These are phyloP conservation scores for Peronospora farinosa DNA, from an alignment of 352 stramenopile genomes.

Conservation along the genomic window DNA sequence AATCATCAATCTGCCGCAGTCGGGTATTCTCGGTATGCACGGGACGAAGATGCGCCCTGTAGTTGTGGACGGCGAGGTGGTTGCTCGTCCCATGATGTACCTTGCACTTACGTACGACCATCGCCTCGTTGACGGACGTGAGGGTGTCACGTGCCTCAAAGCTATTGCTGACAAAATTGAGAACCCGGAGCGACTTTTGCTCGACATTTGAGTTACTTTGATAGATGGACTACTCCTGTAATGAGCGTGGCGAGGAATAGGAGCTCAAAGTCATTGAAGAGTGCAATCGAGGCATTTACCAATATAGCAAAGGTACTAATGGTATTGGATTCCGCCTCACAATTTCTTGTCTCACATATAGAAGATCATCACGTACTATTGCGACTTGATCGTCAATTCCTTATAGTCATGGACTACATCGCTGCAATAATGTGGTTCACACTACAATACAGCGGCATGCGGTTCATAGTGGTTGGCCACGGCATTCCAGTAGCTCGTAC, in stretches of 20 bases:
- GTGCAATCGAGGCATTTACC: conserved; percentile 1
- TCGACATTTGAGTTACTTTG: conserved; percentile 86
- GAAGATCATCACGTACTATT: too few species aligned
- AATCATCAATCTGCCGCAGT: conserved; percentile 99
- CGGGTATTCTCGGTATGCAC: conserved; percentile 98
- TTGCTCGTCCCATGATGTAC: conserved; percentile 99
- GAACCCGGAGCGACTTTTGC: conserved; percentile 91
- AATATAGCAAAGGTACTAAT: conserved; percentile 10
- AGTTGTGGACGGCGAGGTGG: conserved; percentile 92
- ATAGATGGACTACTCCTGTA: neutral
- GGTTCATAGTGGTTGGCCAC: conserved; percentile 23
- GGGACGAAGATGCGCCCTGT: conserved; percentile 96
- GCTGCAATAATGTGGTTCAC: conserved; percentile 3
- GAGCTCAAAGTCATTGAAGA: conserved; percentile 2
- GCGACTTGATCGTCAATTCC: too few species aligned
- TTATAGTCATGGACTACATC: too few species aligned
- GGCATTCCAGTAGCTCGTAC: conserved; percentile 4
- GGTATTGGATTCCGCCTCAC: too few species aligned
- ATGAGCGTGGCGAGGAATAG: neutral
- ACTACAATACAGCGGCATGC: neutral
- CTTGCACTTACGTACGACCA: conserved; percentile 99
- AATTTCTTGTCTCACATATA: too few species aligned
- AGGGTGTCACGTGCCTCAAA: conserved; percentile 98
- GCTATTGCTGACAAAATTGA: conserved; percentile 97
- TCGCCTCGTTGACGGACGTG: conserved; percentile 96